Percentiles rank a stretch among this genome's conserved stretches.
Evolutionary conservation across 2,329 filamentous ascomycete genomes (phyloP).

Genomic region (Monilinia fructicola): DNA sequence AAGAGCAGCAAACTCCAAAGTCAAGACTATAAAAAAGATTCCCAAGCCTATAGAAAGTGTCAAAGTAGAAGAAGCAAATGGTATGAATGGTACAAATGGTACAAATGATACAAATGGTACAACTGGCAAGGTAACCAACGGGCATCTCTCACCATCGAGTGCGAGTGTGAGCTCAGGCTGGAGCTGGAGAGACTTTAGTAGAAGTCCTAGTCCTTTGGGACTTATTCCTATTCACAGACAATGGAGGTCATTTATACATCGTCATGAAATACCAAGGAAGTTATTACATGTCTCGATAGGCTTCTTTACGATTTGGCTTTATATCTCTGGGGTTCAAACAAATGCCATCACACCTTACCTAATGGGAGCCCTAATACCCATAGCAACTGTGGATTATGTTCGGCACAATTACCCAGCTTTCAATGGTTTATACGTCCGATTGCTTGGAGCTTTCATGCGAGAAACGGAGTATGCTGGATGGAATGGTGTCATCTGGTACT

Average conservation of each 20-base stretch:
- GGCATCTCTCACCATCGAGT: constrained; percentile 66
- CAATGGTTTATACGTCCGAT: constrained; percentile 83
- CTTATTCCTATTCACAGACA: constrained; percentile 93
- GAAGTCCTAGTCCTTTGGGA: constrained; percentile 88
- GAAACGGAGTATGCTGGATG: constrained; percentile 92
- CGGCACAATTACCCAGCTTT: constrained; percentile 79
- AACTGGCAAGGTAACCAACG: constrained; percentile 49
- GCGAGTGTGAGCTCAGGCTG: constrained; percentile 61
- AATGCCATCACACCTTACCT: constrained; percentile 79
- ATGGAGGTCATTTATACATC: constrained; percentile 90
- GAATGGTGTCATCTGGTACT: constrained; percentile 97
- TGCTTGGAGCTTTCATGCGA: constrained; percentile 88
- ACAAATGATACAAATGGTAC: constrained; percentile 26
- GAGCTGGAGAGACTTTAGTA: constrained; percentile 83
- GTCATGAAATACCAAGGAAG: constrained; percentile 95
- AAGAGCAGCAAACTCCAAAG: constrained; percentile 54
- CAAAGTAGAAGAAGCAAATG: constrained; percentile 26
- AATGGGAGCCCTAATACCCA: constrained; percentile 77
- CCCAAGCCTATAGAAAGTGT: constrained; percentile 47
- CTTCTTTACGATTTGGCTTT: constrained; percentile 86
- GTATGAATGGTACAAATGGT: constrained; percentile 1
- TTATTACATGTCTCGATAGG: constrained; percentile 93
- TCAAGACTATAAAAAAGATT: constrained; percentile 31
- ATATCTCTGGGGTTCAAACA: constrained; percentile 75
- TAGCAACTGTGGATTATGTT: constrained; percentile 76